Base-by-base conservation (phyloP, 345 rosid genomes). In the Hypericum androsaemum region DNA sequence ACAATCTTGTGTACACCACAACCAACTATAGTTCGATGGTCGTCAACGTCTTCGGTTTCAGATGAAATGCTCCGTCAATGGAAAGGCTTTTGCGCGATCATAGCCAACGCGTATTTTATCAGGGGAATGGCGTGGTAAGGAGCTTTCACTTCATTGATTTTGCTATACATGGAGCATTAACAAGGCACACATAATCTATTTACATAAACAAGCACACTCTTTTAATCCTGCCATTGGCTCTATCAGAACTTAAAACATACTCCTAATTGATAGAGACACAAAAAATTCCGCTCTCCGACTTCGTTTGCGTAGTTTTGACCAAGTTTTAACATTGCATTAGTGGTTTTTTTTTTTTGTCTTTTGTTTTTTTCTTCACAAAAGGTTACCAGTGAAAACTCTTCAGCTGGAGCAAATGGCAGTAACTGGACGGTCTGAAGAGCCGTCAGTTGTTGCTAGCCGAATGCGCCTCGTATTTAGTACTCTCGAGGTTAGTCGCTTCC, bases 341-440 rank as follows among this genome's bases (percentile, higher is more conserved):
- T 22, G 1, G 32, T 22, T 4, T 38, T 12, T 35, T 10, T 41
- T 51, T 15, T 35, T 44, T 43, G 7, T 17, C 6, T 41, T 7
- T 39, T 7, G 16, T 41, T 54, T 10, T 37, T 37, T 40, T 38
- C 53, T 53, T 65, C 28, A 52, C 36, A 43, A 5, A 71, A 88
- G 97, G 97, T 80, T 89, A 49, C 97, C 95, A 0, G 97, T 86
- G 61, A 89, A 86, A 79, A 89, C 94, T 50, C 95, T 89, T 66
- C 94, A 86, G 66, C 56, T 89, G 57, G 97, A 89, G 71, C 95
- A 89, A 65, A 82, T 86, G 97, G 97, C 95, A 3, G 94, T 80
- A 41, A 71, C 66, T 36, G 95, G 94, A 47, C 52, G 47, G 38
- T 74, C 88, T 12, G 97, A 89, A 74, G 90, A 89, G 68, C 81